Base-by-base conservation (phyloP, 31 red algal genomes). In the Asparagopsis taxiformis region DNA sequence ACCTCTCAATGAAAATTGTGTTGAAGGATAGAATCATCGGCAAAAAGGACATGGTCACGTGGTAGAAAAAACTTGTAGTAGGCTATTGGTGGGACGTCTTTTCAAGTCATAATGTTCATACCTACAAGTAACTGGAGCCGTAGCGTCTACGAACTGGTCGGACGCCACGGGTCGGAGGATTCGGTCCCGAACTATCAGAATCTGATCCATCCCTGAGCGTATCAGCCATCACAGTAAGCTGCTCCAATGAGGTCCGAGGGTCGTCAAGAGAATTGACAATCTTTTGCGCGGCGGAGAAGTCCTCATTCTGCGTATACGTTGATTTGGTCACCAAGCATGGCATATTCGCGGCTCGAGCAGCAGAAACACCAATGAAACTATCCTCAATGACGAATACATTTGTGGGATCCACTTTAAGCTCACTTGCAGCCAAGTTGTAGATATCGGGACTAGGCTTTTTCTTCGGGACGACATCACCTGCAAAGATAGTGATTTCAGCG, bases 391-490 rank as follows among this genome's bases (percentile, higher is more conserved):
- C 94, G 17, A 79, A 87, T 16, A 80, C 79, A 17, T 72, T 68
- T 13, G 54, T 33, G 20, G 74, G 53, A 46, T 97, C 77, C 48
- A 97, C 30, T 16, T 44, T 29, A 21, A 97, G 51, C 37, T 58
- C 39, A 4, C 79, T 68, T 26, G 67, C 55, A 10, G 94, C 94
- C 44, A 97, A 63, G 31, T 79, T 57, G 46, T 97, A 97, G 4
- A 97, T 74, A 72, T 93, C 94, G 37, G 94, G 94, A 1, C 68
- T 75, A 26, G 94, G 94, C 56, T 97, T 97, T 63, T 97, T 97
- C 46, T 65, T 79, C 28, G 55, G 35, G 28, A 97, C 94, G 32
- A 90, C 60, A 43, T 97, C 94, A 2, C 94, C 94, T 0, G 94
- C 94, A 71, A 84, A 97, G 0, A 97, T 72, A 3, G 49, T 54